phyloP scores from a whole-genome alignment of 2,329 filamentous ascomycete species.

The Fusarium aywerte region DNA sequence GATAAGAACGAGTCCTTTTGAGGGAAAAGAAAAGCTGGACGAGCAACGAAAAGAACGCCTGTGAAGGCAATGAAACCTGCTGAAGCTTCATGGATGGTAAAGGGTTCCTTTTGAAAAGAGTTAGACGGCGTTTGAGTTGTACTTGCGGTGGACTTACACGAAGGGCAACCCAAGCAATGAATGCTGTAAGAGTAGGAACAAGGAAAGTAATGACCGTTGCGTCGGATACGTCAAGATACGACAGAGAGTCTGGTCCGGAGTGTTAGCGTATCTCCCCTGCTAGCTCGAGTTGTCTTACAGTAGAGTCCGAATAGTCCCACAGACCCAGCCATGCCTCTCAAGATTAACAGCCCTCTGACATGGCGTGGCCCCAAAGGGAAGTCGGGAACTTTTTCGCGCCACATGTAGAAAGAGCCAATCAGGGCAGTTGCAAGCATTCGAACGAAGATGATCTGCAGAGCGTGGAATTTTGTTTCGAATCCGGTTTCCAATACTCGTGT shows the following conservation, averaged over 20 bases:
- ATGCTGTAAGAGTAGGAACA: slow-evolving; percentile 73
- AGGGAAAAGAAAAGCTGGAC: slow-evolving; percentile 69
- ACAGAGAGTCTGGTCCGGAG: slow-evolving; percentile 55
- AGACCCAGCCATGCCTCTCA: slow-evolving; percentile 71
- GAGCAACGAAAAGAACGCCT: slow-evolving; percentile 80
- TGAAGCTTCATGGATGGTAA: slow-evolving; percentile 75
- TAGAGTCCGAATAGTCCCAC: slow-evolving; percentile 73
- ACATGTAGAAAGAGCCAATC: slow-evolving; percentile 55
- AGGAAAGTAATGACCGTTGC: slow-evolving; percentile 85
- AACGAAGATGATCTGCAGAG: slow-evolving; percentile 57
- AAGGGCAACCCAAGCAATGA: slow-evolving; percentile 69
- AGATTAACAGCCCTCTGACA: slow-evolving; percentile 70
- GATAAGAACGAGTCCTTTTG: slow-evolving; percentile 1
- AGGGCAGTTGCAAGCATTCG: slow-evolving; percentile 54
- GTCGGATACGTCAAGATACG: slow-evolving; percentile 81
- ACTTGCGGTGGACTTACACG: slow-evolving; percentile 16
- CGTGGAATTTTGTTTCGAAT: slow-evolving; percentile 53
- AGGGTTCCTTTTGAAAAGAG: slow-evolving; percentile 67
- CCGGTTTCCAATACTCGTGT: slow-evolving; percentile 52
- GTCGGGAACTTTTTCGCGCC: slow-evolving; percentile 60
- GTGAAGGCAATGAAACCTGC: slow-evolving; percentile 75
- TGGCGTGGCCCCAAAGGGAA: slow-evolving; percentile 74
- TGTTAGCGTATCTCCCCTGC: background rate
- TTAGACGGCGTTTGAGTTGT: rapidly evolving
- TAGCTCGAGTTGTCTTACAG: slow-evolving; percentile 43